Base-by-base conservation (phyloP, 768 basidiomycete species). In the Boletus fagicola region DNA sequence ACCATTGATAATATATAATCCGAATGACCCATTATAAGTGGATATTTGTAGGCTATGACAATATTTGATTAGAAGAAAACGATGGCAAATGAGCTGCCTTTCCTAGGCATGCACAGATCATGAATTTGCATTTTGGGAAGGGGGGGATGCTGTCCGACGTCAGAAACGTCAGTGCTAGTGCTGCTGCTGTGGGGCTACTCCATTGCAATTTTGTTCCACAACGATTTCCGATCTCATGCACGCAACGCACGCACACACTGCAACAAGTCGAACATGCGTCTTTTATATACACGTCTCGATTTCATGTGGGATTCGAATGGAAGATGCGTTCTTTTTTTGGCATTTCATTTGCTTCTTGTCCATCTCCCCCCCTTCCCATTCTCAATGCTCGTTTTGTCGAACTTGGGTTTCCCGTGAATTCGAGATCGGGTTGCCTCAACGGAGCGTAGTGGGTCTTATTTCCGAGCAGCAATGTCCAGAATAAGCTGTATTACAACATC, bases 401-500 rank as follows among this genome's bases (percentile, higher is more conserved):
- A 24, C 15, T 28, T 16, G 36, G 16, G 38, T 39, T 39, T 39
- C 38, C 10, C 56, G 38, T 22, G 46, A 16, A 39, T 49, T 38
- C 24, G 46, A 39, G 47, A 53, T 42, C 38, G 28, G 5, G 40
- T 8, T 55, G 51, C 42, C 43, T 56, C 28, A 42, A 43, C 22
- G 12, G 30, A 43, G 13, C 22, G 22, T 24, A 43, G n/a, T 24
- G 42, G 42, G 24, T 26, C 42, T 53, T 33, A 63, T 66, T 66
- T 65, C 61, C 64, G 58, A 57, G 56, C 18, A 26, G 38, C 42
- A 44, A 52, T 28, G 64, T 72, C 72, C 70, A 70, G 62, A 66
- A 65, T 62, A 60, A 61, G 60, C 53, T 73, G 68, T 71, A 71
- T 70, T 71, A 71, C 72, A 71, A 72, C 70, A 73, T 68, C 58